Evolutionary conservation across 139 green algal genomes (phyloP), one percentile per base, ranked within the genome.

Genomic region (Auxenochlorella pyrenoidosa): DNA sequence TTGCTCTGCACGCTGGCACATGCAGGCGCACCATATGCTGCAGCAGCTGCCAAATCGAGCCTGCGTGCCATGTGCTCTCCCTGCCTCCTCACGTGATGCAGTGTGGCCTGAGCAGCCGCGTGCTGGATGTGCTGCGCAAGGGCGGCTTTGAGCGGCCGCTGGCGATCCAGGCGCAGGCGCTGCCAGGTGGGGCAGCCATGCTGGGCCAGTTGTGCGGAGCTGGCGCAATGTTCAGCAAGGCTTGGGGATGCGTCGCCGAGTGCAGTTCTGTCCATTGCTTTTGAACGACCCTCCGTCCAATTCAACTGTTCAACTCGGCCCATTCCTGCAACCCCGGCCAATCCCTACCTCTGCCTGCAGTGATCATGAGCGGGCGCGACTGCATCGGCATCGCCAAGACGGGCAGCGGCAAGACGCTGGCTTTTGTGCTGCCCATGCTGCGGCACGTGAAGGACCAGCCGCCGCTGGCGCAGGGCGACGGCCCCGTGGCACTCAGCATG

Each of bases 301-400:
- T n/a, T 15, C 24, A 63, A 2, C 16, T 13, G 15, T 13, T 24
- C 54, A 8, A 63, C 54, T 63, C 15, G 16, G 2, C 44, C 40
- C 22, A 28, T 32, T 10, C 28, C 32, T 28, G 38, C 5, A 26
- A 40, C 28, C 16, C 70, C 5, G 34, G 30, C 51, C 47, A 3
- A 2, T 0, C 47, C 51, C 18, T 30, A 24, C 32, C 47, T 41
- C 12, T 47, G 26, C 26, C 79, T 73, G 79, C 79, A 84, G 80
- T 79, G 83, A 98, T 99, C 89, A 99, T 99, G 98, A 92, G 84
- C 19, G 98, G 98, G 32, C 91, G 98, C 10, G 98, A 99, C 93
- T 98, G 95, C 93, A 98, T 99, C 41, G 98, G 95, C 86, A 97
- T 99, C 86, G 98, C 98, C 68, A 99, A 99, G 93, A 99, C 98